phyloP scores from a whole-genome alignment of 2,329 filamentous ascomycete genomes.

The Claviceps arundinis region DNA sequence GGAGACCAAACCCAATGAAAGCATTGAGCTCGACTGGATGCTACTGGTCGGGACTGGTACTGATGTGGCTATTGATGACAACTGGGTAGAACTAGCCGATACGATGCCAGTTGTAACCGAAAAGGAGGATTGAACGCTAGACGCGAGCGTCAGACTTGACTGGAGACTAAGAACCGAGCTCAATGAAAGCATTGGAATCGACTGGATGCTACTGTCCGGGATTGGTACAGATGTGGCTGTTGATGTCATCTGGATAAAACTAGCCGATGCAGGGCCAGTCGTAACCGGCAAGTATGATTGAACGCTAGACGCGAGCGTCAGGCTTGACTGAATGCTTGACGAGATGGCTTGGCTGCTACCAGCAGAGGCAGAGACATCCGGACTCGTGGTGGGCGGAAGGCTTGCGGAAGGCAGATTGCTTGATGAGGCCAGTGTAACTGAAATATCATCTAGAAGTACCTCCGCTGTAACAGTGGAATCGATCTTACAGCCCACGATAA shows the following conservation, averaged over 20 bases:
- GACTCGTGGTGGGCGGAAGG: too few species aligned
- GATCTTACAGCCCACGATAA: too few species aligned
- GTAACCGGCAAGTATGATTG: not conserved
- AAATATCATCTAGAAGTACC: too few species aligned
- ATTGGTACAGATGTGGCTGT: not conserved
- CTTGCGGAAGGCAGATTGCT: not conserved
- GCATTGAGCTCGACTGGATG: not conserved
- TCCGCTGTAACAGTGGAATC: too few species aligned
- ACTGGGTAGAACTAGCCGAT: not conserved
- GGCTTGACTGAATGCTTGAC: too few species aligned
- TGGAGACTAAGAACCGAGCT: too few species aligned
- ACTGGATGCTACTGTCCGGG: not conserved
- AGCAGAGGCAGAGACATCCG: not conserved
- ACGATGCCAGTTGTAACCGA: not conserved
- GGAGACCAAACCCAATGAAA: too few species aligned
- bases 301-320: too few species aligned
- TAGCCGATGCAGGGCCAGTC: not conserved
- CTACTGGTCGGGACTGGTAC: too few species aligned
- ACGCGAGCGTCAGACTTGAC: not conserved
- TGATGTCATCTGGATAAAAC: not conserved
- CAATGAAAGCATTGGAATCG: not conserved
- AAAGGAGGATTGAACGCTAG: not conserved
- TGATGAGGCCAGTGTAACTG: too few species aligned
- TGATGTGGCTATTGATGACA: not conserved
- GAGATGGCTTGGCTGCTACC: not conserved